Evolutionary conservation across 495 filamentous ascomycete species (phyloP).

Genomic region (Elasticomyces elasticus): DNA sequence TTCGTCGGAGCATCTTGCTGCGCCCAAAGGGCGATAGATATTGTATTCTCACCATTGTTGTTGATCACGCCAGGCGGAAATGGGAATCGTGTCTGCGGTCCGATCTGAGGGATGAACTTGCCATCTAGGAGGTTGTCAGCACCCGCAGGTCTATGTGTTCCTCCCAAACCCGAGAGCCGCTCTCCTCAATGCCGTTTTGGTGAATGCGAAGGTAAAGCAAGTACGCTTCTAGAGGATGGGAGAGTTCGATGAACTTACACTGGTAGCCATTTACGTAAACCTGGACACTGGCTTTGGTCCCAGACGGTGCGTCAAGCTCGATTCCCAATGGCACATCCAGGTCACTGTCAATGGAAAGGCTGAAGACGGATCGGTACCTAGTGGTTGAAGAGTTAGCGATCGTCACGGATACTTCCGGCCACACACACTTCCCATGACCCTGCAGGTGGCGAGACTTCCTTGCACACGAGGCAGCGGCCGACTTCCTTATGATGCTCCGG

Average conservation of each 20-base stretch:
- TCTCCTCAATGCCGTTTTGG: no score
- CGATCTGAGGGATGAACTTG: slow-evolving; percentile 29
- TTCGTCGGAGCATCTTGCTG: slow-evolving; percentile 25
- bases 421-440: no score
- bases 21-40: slow-evolving; percentile 29
- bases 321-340: slow-evolving; percentile 58
- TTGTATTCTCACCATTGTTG: slow-evolving; percentile 27
- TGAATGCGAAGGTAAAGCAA: no score
- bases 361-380: slow-evolving; percentile 48
- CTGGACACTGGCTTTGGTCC: slow-evolving; percentile 27
- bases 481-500: no score
- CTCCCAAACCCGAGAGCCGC: no score
- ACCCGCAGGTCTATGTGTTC: no score
- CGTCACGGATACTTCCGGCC: no score
- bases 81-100: slow-evolving; percentile 28
- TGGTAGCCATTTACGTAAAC: slow-evolving; percentile 36
- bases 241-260: slow-evolving; percentile 1
- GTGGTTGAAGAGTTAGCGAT: no score
- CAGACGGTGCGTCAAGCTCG: slow-evolving; percentile 21
- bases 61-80: slow-evolving; percentile 29
- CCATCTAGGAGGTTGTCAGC: slow-evolving; percentile 18
- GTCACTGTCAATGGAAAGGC: slow-evolving; percentile 45
- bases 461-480: no score
- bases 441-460: no score
- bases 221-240: not conserved